A percentile compares a stretch with the other conserved stretches of the same genome.
Conservation (phyloP, 2,329 filamentous ascomycete species). For the Neofusicoccum cordaticola region DNA sequence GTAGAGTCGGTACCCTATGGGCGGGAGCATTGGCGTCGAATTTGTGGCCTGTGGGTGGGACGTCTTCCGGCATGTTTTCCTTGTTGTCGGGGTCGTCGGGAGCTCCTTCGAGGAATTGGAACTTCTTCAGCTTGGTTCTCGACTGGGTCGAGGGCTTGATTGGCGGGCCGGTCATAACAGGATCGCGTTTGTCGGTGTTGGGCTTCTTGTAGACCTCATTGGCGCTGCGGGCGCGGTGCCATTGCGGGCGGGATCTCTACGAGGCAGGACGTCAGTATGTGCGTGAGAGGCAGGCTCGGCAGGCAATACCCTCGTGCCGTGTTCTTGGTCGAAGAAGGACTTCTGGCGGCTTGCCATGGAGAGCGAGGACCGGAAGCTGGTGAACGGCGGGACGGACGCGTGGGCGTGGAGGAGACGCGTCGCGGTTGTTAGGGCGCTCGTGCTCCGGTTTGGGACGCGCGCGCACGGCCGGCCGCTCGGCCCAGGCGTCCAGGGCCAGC, state of each 20-base stretch:
- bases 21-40: conserved; percentile 16
- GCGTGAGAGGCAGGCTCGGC: neutral
- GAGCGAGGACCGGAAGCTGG: conserved; percentile 5
- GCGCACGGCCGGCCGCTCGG: too few species aligned
- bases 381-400: neutral
- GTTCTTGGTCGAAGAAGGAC: conserved; percentile 52
- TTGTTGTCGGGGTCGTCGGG: conserved; percentile 40
- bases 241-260: conserved; percentile 23
- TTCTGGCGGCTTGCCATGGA: conserved; percentile 48
- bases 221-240: conserved; percentile 33
- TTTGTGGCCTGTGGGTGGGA: neutral
- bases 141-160: conserved; percentile 53
- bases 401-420: conserved; percentile 12
- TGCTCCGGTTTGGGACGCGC: neutral
- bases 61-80: conserved; percentile 35
- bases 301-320: conserved; percentile 21
- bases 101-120: conserved; percentile 48
- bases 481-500: neutral
- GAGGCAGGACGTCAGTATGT: neutral
- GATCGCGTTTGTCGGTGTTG: conserved; percentile 15
- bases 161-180: conserved; percentile 35
- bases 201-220: conserved; percentile 25
- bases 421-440: conserved; percentile 6
- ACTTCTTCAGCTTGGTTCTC: conserved; percentile 54
- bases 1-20: conserved; percentile 28